Percentiles rank a stretch among this genome's conserved stretches.
Evolutionary conservation across 2,329 filamentous ascomycete species (phyloP).

Genomic region (Aspergillus fumigatiaffinis): DNA sequence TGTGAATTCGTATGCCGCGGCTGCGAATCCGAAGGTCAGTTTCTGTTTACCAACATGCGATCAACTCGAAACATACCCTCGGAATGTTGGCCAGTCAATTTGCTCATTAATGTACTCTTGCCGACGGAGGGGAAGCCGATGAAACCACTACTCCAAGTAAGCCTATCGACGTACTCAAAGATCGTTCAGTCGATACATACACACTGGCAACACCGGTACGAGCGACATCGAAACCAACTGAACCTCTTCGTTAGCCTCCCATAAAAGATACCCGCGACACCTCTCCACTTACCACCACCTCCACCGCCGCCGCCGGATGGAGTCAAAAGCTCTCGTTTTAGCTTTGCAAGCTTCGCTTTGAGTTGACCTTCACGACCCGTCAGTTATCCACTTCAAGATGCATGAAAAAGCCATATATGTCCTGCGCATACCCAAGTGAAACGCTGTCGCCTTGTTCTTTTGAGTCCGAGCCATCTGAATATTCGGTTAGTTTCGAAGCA

Average conservation of each 20-base stretch:
- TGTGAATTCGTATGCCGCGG: slow-evolving; percentile 96
- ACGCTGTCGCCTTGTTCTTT: slow-evolving; percentile 95
- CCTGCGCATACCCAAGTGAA: slow-evolving; percentile 65
- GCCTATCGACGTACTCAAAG: neutral
- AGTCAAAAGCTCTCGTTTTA: slow-evolving; percentile 92
- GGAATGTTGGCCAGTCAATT: slow-evolving; percentile 90
- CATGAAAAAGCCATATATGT: neutral
- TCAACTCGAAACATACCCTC: slow-evolving; percentile 51
- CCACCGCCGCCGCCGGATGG: slow-evolving; percentile 75
- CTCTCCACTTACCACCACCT: slow-evolving; percentile 54
- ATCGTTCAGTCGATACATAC: slow-evolving; percentile 35
- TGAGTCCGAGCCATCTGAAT: slow-evolving; percentile 87
- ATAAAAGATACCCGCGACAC: neutral
- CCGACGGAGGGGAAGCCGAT: slow-evolving; percentile 98
- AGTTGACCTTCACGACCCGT: slow-evolving; percentile 60
- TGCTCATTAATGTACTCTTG: slow-evolving; percentile 96
- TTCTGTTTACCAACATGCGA: neutral
- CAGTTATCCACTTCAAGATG: slow-evolving; percentile 14
- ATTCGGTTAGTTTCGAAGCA: slow-evolving; percentile 9
- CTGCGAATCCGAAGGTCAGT: slow-evolving; percentile 38
- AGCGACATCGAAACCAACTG: slow-evolving; percentile 90
- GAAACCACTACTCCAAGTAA: slow-evolving; percentile 58
- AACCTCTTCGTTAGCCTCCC: slow-evolving; percentile 16
- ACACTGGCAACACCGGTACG: slow-evolving; percentile 96
- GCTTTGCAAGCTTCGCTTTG: slow-evolving; percentile 96